Evolutionary conservation across 345 rosid species (phyloP), one percentile per base, ranked within the genome.

Genomic region (Ceriops tagal): DNA sequence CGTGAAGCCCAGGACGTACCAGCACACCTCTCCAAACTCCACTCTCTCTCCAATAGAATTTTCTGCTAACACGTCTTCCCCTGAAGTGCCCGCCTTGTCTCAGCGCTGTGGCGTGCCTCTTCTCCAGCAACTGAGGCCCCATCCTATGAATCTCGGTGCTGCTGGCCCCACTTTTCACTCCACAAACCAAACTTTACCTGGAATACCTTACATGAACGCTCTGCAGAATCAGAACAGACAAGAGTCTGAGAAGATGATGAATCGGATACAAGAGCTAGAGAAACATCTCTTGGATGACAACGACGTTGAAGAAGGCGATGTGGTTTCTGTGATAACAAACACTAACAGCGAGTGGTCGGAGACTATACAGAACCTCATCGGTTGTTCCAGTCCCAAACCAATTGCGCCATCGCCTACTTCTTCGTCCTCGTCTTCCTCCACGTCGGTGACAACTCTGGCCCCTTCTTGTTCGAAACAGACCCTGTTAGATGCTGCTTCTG

Each of bases 301-400:
- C 81, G 87, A 87, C 24, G 86, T 83, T 1, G 88, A 80, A 1
- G 90, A 81, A 37, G 87, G 81, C 26, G 96, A 91, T 61, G 86
- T 81, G 28, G 92, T 80, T 39, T 92, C 97, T 1, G 99, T 81
- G 51, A 83, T 92, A 58, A 92, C 96, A 1, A 84, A 82, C 67
- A 21, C 85, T 7, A 86, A 85, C 75, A 90, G 85, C 80, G 97
- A 93, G 77, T 89, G 97, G 97, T 86, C 85, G 1, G 92, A 89
- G 55, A 78, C 96, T 0, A 80, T 93, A 30, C 93, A 86, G 64
- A 82, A 71, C 73, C 83, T 90, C 81, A 84, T 86, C 53, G 66
- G 75, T 13, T 55, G 76, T n/a, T 59, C 70, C 15, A 65, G 66
- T 60, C 71, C 82, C 24, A 74, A 61, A 43, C 82, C 77, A 68